Conservation (phyloP, 2,329 filamentous ascomycete species). For the Nemania serpens region DNA sequence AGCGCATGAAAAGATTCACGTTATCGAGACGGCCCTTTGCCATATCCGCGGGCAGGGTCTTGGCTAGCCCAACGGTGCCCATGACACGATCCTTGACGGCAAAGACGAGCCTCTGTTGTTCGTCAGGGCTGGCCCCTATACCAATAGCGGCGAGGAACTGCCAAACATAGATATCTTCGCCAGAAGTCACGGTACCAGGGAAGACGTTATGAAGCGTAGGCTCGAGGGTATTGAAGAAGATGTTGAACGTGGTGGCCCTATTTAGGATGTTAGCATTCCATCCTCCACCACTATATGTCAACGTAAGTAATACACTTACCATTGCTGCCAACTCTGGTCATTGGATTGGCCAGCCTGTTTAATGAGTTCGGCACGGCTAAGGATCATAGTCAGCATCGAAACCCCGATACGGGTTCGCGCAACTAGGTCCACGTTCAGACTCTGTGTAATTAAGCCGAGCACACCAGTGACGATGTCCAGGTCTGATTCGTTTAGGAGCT, state of each 20-base stretch:
- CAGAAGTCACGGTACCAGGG: constrained; percentile 85
- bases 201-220: constrained; percentile 84
- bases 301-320: constrained; percentile 54
- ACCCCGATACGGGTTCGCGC: constrained; percentile 86
- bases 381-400: constrained; percentile 88
- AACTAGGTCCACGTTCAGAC: constrained; percentile 82
- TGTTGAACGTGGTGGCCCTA: constrained; percentile 78
- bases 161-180: constrained; percentile 97
- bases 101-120: constrained; percentile 91
- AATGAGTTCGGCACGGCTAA: constrained; percentile 90
- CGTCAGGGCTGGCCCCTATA: constrained; percentile 88
- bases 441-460: constrained; percentile 79
- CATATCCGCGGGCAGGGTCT: constrained; percentile 87
- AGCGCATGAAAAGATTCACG: constrained; percentile 98
- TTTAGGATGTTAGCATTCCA: constrained; percentile 10
- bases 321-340: constrained; percentile 78
- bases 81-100: constrained; percentile 98
- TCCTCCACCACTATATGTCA: background rate
- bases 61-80: constrained; percentile 87
- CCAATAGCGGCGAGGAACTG: constrained; percentile 95
- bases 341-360: constrained; percentile 77
- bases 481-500: constrained; percentile 87
- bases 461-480: constrained; percentile 91
- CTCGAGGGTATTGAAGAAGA: constrained; percentile 85
- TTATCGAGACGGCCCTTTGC: constrained; percentile 81